Evolutionary conservation across 78 protist genomes (phyloP).

Genomic region (Polysphondylium violaceum): DNA sequence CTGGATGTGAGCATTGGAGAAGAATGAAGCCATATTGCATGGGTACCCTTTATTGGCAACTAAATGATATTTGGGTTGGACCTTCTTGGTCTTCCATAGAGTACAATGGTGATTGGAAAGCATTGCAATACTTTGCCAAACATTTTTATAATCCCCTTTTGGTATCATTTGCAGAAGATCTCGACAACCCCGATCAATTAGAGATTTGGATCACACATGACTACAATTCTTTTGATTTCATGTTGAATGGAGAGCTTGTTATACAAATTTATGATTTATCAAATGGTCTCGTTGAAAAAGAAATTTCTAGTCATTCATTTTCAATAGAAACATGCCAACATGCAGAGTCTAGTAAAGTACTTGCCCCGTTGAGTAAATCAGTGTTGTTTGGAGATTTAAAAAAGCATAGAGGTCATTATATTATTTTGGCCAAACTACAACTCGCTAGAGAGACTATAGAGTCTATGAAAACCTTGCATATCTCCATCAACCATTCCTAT

Average conservation of each 20-base stretch:
- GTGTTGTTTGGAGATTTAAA: background rate
- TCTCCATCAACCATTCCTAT: background rate
- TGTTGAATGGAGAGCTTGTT: background rate
- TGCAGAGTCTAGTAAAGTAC: too few species aligned
- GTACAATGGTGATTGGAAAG: slow-evolving; percentile 83
- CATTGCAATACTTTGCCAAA: slow-evolving; percentile 83
- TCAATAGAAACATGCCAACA: background rate
- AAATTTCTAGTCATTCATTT: background rate
- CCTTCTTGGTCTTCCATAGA: slow-evolving; percentile 89
- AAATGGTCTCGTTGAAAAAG: background rate
- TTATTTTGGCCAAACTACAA: background rate
- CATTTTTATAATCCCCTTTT: slow-evolving; percentile 59
- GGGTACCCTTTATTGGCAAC: slow-evolving; percentile 94
- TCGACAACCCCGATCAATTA: background rate
- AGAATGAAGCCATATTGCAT: slow-evolving; percentile 78
- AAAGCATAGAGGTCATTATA: background rate
- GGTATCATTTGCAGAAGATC: slow-evolving; percentile 15
- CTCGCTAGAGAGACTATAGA: background rate
- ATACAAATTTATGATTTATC: background rate
- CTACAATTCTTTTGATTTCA: background rate
- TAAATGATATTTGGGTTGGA: slow-evolving; percentile 89
- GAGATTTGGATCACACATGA: slow-evolving; percentile 47
- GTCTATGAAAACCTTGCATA: background rate
- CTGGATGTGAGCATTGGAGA: slow-evolving; percentile 87
- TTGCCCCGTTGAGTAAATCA: too few species aligned